A percentile compares a stretch with the other conserved stretches of the same genome.
These are phyloP conservation scores for Suillus weaverae DNA, from an alignment of 768 basidiomycete species.

Conservation along the genomic window DNA sequence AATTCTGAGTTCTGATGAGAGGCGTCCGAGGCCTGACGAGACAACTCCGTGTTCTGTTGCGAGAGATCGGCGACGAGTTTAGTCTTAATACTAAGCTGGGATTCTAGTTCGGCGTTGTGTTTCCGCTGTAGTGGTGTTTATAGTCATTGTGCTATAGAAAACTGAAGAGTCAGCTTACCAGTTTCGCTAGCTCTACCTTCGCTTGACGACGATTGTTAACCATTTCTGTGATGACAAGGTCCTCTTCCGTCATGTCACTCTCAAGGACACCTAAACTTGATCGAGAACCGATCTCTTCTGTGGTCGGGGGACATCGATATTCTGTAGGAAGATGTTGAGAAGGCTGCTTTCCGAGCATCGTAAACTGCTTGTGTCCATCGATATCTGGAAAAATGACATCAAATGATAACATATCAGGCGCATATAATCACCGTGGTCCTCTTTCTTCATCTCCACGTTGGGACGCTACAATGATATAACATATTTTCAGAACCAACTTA, in stretches of 20 bases:
- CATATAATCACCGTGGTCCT: conserved; percentile 27
- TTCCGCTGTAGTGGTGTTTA: conserved; percentile 17
- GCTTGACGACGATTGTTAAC: conserved; percentile 5
- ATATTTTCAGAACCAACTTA: no score
- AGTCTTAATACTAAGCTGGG: conserved; percentile 17
- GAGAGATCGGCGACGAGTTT: conserved; percentile 16
- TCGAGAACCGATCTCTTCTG: conserved; percentile 10
- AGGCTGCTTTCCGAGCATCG: not conserved
- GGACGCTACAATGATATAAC: not conserved
- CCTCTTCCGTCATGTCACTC: not conserved
- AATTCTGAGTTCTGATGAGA: conserved; percentile 4
- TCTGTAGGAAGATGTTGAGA: conserved; percentile 11
- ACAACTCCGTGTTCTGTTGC: conserved; percentile 12
- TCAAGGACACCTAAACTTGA: not conserved
- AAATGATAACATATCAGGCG: not conserved
- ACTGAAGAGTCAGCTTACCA: conserved; percentile 11
- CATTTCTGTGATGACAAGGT: conserved; percentile 11
- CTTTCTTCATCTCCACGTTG: conserved; percentile 6
- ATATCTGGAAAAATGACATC: conserved; percentile 13
- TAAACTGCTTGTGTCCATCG: conserved; percentile 7
- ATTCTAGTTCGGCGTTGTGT: conserved; percentile 20
- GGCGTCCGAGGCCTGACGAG: not conserved
- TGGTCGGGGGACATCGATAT: conserved; percentile 3
- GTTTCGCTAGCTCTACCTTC: conserved; percentile 12
- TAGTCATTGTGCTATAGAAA: not conserved